These are phyloP conservation scores for Citrus medica DNA, from an alignment of 345 rosid species.

Conservation along the genomic window DNA sequence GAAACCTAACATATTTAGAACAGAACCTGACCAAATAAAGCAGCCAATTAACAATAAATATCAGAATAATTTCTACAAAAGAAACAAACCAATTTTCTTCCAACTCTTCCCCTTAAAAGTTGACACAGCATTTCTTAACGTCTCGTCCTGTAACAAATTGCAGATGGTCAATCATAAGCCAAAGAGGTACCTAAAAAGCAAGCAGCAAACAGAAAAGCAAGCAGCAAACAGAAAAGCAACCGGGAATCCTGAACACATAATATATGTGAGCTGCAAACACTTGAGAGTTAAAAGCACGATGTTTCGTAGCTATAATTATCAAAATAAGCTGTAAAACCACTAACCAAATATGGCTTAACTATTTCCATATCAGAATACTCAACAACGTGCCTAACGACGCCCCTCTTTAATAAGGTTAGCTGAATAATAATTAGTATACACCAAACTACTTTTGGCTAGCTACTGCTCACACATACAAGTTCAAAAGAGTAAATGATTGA, in stretches of 20 bases:
- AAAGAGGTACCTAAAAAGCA: constrained; percentile 9
- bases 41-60: background rate
- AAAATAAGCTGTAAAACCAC: background rate
- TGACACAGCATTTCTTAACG: constrained; percentile 73
- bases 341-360: background rate
- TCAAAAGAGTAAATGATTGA: background rate
- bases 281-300: background rate
- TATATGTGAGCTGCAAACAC: background rate
- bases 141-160: constrained; percentile 67
- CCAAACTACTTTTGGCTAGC: background rate
- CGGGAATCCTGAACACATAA: background rate
- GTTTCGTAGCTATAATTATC: background rate
- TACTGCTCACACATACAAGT: background rate
- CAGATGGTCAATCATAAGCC: background rate
- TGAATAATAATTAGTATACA: background rate
- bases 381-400: background rate
- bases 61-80: constrained; percentile 6
- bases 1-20: background rate
- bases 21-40: background rate
- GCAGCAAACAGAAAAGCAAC: background rate
- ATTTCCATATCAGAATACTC: background rate
- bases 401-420: background rate
- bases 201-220: background rate
- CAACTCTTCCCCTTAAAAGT: constrained; percentile 74
- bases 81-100: constrained; percentile 75